Conservation (phyloP, 805 yeast species). For the Grigorovia yakushimaensis region DNA sequence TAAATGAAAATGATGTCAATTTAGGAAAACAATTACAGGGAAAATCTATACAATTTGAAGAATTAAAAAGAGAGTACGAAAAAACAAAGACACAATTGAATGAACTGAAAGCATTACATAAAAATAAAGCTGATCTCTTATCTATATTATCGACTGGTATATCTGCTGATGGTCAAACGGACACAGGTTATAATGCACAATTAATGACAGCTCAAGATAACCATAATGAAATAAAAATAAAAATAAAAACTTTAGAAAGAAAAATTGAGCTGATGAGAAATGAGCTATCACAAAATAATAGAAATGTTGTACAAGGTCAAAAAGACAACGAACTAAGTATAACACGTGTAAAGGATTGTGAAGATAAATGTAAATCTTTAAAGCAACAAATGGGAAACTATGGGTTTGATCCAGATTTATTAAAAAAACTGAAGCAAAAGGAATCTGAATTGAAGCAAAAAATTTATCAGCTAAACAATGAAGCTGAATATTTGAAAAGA, state of each 20-base stretch:
- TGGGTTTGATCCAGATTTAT: constrained; percentile 47
- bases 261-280: constrained; percentile 46
- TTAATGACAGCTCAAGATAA: constrained; percentile 51
- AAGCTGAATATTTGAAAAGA: constrained; percentile 48
- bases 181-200: constrained; percentile 71
- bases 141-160: constrained; percentile 82
- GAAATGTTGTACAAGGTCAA: constrained; percentile 45
- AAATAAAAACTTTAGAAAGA: constrained; percentile 49
- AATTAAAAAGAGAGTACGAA: constrained; percentile 38
- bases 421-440: constrained; percentile 36
- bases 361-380: constrained; percentile 30
- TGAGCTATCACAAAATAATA: constrained; percentile 38
- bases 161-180: constrained; percentile 66
- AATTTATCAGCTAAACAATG: constrained; percentile 34
- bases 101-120: constrained; percentile 37
- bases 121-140: constrained; percentile 64
- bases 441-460: constrained; percentile 38
- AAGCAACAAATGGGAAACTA: constrained; percentile 36
- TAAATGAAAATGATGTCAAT: not conserved
- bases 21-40: constrained; percentile 29
- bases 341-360: constrained; percentile 29
- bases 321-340: constrained; percentile 37
- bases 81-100: constrained; percentile 36
- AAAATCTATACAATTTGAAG: constrained; percentile 28
- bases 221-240: constrained; percentile 43